Base-by-base conservation (phyloP, 805 yeast genomes). In the Sporopachydermia lactativora region DNA sequence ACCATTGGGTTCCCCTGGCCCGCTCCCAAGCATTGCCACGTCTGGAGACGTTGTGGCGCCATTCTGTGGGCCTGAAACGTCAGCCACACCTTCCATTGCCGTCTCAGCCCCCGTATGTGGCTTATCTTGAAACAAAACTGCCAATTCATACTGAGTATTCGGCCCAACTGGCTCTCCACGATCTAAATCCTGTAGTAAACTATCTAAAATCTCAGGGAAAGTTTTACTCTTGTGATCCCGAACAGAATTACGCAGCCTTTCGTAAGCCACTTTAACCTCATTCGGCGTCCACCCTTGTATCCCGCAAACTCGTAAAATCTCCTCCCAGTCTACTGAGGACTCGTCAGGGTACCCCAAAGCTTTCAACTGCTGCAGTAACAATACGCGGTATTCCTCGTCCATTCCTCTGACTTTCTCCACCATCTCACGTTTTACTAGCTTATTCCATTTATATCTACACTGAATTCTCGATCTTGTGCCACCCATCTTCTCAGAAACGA, bases 361-460 rank as follows among this genome's bases (percentile, higher is more conserved):
- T 45, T 68, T 65, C 36, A 75, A 46, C 41, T 68, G 62, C 14
- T 64, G 60, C 35, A 75, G 44, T 37, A 75, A 47, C 72, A 77
- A 71, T 35, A 65, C 53, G 43, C 68, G 64, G 37, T 75, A 78
- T n/a, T 59, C 60, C 11, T 55, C 50, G 18, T 61, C 61, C 52
- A 74, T 69, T 8, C 59, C 58, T 39, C 64, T 62, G 8, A 68
- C 65, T 42, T 70, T 61, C 11, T 54, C 56, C 14, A 59, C 49
- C 1, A 73, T 70, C 45, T 77, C 80, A 44, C 81, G 65, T 51
- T 75, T 77, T 41, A 77, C 59, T 4, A 86, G 52, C 59, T 88
- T 89, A 53, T 81, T 81, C 96, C 96, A 89, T 56, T 89, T 89
- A 60, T 89, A 89, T 44, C 97, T 73, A 57, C 96, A 88, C 60